These are phyloP conservation scores for Botrytis porri DNA, from an alignment of 2,329 filamentous ascomycete species.

Conservation along the genomic window DNA sequence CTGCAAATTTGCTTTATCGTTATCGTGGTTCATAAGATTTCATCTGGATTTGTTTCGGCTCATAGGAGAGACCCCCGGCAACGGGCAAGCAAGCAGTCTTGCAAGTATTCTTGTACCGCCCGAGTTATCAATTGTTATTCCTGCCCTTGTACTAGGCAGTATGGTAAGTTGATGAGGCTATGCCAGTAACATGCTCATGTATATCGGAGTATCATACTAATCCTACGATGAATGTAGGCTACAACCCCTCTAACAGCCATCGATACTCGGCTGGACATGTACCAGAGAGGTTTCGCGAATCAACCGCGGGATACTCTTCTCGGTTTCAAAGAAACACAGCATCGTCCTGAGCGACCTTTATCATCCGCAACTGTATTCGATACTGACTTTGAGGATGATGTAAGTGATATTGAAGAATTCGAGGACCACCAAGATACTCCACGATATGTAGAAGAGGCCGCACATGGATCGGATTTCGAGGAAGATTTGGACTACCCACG, in stretches of 20 bases:
- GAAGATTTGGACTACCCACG: slow-evolving; percentile 59
- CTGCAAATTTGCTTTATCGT: slow-evolving; percentile 24
- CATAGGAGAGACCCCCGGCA: slow-evolving; percentile 17
- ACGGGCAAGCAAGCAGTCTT: slow-evolving; percentile 21
- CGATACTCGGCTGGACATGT: slow-evolving; percentile 42
- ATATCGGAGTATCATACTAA: slow-evolving; percentile 25
- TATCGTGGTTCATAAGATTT: slow-evolving; percentile 22
- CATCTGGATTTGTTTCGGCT: slow-evolving; percentile 4
- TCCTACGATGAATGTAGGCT: slow-evolving; percentile 26
- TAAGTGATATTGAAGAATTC: slow-evolving; percentile 46
- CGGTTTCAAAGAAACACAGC: slow-evolving; percentile 48
- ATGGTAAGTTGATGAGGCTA: slow-evolving; percentile 15
- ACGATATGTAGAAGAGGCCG: slow-evolving; percentile 15
- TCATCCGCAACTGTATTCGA: slow-evolving; percentile 76
- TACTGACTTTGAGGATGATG: slow-evolving; percentile 66
- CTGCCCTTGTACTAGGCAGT: not conserved
- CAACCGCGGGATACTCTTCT: slow-evolving; percentile 59
- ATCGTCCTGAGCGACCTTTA: slow-evolving; percentile 47
- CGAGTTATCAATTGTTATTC: slow-evolving; percentile 13
- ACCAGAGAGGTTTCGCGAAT: slow-evolving; percentile 40
- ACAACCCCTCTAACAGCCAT: slow-evolving; percentile 32
- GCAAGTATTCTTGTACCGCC: slow-evolving; percentile 14
- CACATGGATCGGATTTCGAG: slow-evolving; percentile 17
- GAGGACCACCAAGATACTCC: slow-evolving; percentile 10
- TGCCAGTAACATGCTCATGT: not conserved